Base-by-base conservation (phyloP, 1,284 basidiomycete species). In the Trametes versicolor region DNA sequence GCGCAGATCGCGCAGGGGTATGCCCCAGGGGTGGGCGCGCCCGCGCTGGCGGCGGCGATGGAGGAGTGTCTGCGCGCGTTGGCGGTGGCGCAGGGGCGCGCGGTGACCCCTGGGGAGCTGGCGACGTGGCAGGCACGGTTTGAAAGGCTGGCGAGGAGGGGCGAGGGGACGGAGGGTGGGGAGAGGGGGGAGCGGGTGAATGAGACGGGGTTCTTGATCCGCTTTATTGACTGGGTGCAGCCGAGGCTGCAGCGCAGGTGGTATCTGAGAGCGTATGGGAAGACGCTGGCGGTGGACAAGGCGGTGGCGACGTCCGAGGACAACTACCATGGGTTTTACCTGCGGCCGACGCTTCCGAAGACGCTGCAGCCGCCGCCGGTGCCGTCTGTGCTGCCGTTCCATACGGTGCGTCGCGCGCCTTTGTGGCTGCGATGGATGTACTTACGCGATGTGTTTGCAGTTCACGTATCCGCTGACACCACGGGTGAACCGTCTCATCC, bases 371-470 rank as follows among this genome's bases (percentile, higher is more conserved):
- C 77, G 17, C 83, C 83, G 6, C 75, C 76, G 9, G 76, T 86
- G 1, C 85, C 87, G 1, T 82, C 84, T 12, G 84, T 89, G 39
- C 73, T 89, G 21, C 88, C 87, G 1, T 89, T 89, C 74, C 84
- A 87, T 70, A 87, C 82, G 67, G 83, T 84, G 65, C 62, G 80
- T 68, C 10, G n/a, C 29, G 4, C 12, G 36, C 7, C 43, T 15
- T 34, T 54, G 17, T 48, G 12, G 36, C 37, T 1, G 36, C 36
- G 9, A 12, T 4, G 21, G 1, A 17, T 23, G 23, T 54, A n/a
- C 52, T 55, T 15, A 55, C 41, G 48, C 12, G 57, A 12, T 23
- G 5, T 8, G 10, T 34, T 34, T 23, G 15, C 47, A 87, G 77
- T 89, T 89, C 74, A 87, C 85, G 6, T 83, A 87, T 63, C 84